Evolutionary conservation across 352 stramenopile genomes (phyloP), one percentile per base, ranked within the genome.

Genomic region (Phytophthora ramorum): DNA sequence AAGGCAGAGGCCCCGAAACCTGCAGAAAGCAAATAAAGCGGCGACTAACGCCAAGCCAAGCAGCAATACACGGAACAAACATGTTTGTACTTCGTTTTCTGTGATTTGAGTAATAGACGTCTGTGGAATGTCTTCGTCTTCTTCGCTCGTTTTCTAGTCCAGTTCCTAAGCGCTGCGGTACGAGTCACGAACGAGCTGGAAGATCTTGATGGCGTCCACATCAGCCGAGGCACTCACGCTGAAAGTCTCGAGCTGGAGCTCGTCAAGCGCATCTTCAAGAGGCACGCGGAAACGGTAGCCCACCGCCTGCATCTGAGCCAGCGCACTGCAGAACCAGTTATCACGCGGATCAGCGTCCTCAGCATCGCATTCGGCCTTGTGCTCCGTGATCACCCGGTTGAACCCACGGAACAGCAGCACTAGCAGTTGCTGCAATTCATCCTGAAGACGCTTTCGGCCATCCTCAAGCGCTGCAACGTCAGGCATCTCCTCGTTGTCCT

Each of bases 311-410:
- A 94, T 89, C 51, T 90, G 87, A 17, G 79, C 65, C 24, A 96
- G 47, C 30, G 81, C 77, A 67, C 85, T 94, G 35, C 73, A 52
- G 55, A 92, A 92, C 87, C 87, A 96, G 40, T 96, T 94, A 69
- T 94, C 87, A 26, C 83, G 79, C 48, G 86, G 88, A 30, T 84
- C 77, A 12, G 87, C 76, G 19, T 81, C 79, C n/a, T 96, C 87
- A 0, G 76, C 68, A 34, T 91, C 84, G 57, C 85, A 96, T 50
- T 83, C 83, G 22, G 58, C 80, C 73, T 93, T 94, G 73, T 96
- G 87, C 57, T 92, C 83, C 9, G 70, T 71, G 30, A 94, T 79
- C 1, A 93, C 83, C 4, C 80, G 81, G 56, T 87, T 91, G 30
- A 94, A 92, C 13, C 84, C 87, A 26, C 76, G 72, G 50, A 91